phyloP scores from a whole-genome alignment of 306 rosid species.

The Sesbania bispinosa region DNA sequence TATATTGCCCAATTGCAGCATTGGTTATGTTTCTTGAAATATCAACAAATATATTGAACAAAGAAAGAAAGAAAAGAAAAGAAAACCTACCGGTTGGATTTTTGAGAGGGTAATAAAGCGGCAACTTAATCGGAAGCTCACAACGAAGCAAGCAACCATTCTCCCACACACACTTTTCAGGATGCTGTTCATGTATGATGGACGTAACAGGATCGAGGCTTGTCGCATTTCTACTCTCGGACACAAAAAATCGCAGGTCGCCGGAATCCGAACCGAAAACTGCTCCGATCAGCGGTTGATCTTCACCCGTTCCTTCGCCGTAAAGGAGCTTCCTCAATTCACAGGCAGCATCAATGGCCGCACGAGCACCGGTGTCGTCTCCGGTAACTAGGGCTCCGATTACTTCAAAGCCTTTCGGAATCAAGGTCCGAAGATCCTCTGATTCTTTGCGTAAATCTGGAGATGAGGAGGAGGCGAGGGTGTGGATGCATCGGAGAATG shows the following conservation, averaged over 20 bases:
- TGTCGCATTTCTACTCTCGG: conserved; percentile 28
- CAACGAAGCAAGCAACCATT: conserved; percentile 75
- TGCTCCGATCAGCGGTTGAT: conserved; percentile 53
- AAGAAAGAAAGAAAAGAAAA: background rate
- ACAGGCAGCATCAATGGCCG: conserved; percentile 47
- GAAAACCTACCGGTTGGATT: conserved; percentile 50
- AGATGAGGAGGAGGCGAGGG: conserved; percentile 30
- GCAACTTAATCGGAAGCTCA: conserved; percentile 70
- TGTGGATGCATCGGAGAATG: conserved; percentile 59
- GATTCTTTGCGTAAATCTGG: conserved; percentile 64
- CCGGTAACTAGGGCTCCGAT: conserved; percentile 63
- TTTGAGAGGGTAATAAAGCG: conserved; percentile 54
- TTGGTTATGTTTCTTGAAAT: background rate
- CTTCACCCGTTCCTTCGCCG: conserved; percentile 26
- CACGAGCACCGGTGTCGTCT: conserved; percentile 33
- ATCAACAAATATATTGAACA: background rate
- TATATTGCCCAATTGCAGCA: background rate
- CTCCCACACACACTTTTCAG: conserved; percentile 77
- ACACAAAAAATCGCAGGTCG: conserved; percentile 46
- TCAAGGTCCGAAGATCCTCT: conserved; percentile 58
- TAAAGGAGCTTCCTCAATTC: conserved; percentile 44
- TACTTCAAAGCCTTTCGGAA: conserved; percentile 64
- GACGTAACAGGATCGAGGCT: conserved; percentile 37
- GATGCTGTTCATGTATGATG: conserved; percentile 40
- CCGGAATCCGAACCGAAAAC: conserved; percentile 41